Percentiles rank a stretch among this genome's conserved stretches.
These are phyloP conservation scores for Entoloma clypeatum DNA, from an alignment of 1,284 basidiomycete species.

Conservation along the genomic window DNA sequence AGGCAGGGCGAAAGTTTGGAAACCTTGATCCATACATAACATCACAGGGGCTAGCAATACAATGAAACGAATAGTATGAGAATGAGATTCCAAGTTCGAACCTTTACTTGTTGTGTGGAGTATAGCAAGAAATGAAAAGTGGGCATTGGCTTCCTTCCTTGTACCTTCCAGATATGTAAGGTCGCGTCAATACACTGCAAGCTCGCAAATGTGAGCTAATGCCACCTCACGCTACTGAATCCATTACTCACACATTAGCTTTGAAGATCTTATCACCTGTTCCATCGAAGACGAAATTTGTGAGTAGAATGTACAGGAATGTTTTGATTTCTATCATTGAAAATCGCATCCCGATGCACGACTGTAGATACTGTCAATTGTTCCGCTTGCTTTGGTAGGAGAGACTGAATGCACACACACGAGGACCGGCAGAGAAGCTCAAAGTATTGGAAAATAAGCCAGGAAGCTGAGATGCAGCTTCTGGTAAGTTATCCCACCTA, in stretches of 20 bases:
- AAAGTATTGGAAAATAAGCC: conserved; percentile 69
- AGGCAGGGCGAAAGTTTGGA: too few species aligned
- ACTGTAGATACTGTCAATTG: conserved; percentile 37
- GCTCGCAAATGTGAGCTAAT: neutral
- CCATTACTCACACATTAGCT: conserved; percentile 61
- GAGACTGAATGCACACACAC: conserved; percentile 43
- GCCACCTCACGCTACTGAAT: neutral
- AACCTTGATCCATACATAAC: too few species aligned
- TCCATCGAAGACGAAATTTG: conserved; percentile 57
- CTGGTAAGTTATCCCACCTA: conserved; percentile 72
- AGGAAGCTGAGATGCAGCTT: conserved; percentile 54
- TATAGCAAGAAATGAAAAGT: conserved; percentile 40
- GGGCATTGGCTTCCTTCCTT: conserved; percentile 69
- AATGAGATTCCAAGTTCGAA: neutral
- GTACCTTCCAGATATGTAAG: conserved; percentile 58
- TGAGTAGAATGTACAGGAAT: conserved; percentile 66
- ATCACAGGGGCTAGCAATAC: neutral
- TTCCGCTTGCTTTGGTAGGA: conserved; percentile 2
- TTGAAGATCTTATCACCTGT: conserved; percentile 57
- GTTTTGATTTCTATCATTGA: conserved; percentile 78
- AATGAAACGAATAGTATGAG: neutral
- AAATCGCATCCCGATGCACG: conserved; percentile 76
- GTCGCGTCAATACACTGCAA: conserved; percentile 65
- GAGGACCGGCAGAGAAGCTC: conserved; percentile 74
- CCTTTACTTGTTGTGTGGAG: conserved; percentile 6